These are phyloP conservation scores for Pseudopithomyces chartarum DNA, from an alignment of 2,329 filamentous ascomycete genomes.

Conservation along the genomic window DNA sequence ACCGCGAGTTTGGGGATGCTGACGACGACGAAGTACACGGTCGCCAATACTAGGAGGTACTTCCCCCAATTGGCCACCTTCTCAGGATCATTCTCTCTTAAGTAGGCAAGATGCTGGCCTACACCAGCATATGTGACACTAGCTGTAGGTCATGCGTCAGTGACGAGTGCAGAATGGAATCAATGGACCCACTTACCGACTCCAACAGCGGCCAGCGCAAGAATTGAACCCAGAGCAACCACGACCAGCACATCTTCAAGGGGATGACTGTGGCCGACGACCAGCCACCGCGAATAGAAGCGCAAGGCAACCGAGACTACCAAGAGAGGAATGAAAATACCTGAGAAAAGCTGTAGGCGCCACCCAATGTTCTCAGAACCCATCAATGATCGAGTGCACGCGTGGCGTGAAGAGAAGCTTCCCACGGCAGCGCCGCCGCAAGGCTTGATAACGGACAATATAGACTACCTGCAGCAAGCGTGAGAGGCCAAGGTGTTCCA, in stretches of 20 bases:
- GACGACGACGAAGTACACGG: conserved; percentile 1
- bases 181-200: neutral
- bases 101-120: neutral
- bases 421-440: neutral
- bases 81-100: neutral
- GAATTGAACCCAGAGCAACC: neutral
- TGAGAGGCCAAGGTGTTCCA: neutral
- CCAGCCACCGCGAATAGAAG: neutral
- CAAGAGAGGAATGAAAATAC: neutral
- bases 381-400: too few relatives aligned
- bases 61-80: neutral
- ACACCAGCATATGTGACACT: neutral
- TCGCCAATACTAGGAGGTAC: neutral
- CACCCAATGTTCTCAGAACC: neutral
- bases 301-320: neutral
- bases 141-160: neutral
- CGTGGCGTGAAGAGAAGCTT: neutral
- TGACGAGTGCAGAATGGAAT: neutral
- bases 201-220: neutral
- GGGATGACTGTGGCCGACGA: neutral
- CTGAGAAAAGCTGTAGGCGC: neutral
- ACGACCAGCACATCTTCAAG: neutral
- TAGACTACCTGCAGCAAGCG: neutral
- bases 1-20: neutral
- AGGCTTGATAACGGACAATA: neutral